Percentiles rank a stretch among this genome's conserved stretches.
Conservation (phyloP, 495 filamentous ascomycete species). For the Aspergillus bertholletiae region DNA sequence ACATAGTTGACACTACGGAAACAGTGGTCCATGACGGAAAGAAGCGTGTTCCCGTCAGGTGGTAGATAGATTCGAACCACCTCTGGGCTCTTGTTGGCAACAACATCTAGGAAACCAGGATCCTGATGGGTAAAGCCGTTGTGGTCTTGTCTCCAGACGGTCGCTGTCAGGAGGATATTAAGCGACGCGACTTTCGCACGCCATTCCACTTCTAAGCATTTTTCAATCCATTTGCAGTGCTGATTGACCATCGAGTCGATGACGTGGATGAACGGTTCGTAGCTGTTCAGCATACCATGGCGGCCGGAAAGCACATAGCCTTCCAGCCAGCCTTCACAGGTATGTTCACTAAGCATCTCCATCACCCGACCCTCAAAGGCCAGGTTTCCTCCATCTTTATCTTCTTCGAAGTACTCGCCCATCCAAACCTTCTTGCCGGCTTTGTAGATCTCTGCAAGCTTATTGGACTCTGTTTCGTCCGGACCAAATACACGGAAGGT, state of each 20-base stretch:
- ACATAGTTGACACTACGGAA: constrained; percentile 68
- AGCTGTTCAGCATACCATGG: constrained; percentile 70
- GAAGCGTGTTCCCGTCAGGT: constrained; percentile 69
- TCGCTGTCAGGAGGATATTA: constrained; percentile 71
- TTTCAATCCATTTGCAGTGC: constrained; percentile 79
- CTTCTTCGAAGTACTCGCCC: constrained; percentile 70
- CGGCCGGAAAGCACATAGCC: constrained; percentile 68
- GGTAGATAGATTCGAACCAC: constrained; percentile 76
- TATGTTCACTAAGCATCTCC: constrained; percentile 77
- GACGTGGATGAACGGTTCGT: constrained; percentile 75
- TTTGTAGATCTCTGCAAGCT: constrained; percentile 62
- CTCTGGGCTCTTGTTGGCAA: constrained; percentile 70
- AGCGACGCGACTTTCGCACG: constrained; percentile 62
- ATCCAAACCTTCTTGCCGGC: constrained; percentile 74
- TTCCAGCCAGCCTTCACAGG: constrained; percentile 73
- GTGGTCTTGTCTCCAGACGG: constrained; percentile 76
- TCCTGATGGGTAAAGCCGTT: constrained; percentile 80
- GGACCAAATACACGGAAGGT: constrained; percentile 72
- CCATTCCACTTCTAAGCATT: constrained; percentile 70
- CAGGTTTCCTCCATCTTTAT: constrained; percentile 65
- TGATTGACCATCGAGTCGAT: constrained; percentile 80
- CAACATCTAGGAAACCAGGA: constrained; percentile 70
- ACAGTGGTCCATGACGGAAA: constrained; percentile 67
- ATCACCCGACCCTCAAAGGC: constrained; percentile 62
- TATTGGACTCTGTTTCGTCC: constrained; percentile 76